Evolutionary conservation across 768 basidiomycete genomes (phyloP), one percentile per base, ranked within the genome.

Genomic region (Leccinum variicolor): DNA sequence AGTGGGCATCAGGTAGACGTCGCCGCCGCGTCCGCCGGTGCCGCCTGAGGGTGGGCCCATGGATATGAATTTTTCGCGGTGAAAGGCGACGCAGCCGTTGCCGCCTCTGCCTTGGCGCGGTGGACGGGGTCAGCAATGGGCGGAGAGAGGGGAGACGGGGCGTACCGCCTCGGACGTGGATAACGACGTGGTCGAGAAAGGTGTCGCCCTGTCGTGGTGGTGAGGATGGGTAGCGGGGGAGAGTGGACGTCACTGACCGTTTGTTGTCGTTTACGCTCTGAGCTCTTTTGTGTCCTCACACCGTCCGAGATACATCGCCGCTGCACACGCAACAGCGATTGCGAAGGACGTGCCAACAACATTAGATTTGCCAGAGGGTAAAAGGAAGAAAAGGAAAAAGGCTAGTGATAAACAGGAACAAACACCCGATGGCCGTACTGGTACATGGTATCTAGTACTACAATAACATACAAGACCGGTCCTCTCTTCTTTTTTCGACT

Each of bases 21-120:
- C 86, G 4, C 92, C 94, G 26, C 95, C 96, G 48, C 81, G 81
- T 3, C 94, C 96, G 15, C 96, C 96, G 58, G 90, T 90, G 1
- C 95, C 96, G 1, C 96, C 96, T 10, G 94, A 95, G 0, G 96
- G 94, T 1, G 94, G 93, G 0, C 93, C 92, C 59, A 84, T 82
- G 1, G 88, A 83, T 56, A 84, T 84, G 73, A 82, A 93, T 68
- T 92, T 92, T 74, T 96, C 93, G 56, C 92, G 85, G 66, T 94
- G 89, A 65, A 98, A 97, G 6, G 96, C 94, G 23, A 89, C 92
- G 61, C 94, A 92, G 23, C 96, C 96, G 56, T 92, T 79, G 0
- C 96, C 96, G 19, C 95, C 95, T 65, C 81, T 85, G 15, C 94
- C 94, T 90, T 64, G 52, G 47, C 53, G 29, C 49, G 47, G 52